Evolutionary conservation across 1,139 yeast species (phyloP), one percentile per base, ranked within the genome.

Genomic region (Yamadazyma diospyri): DNA sequence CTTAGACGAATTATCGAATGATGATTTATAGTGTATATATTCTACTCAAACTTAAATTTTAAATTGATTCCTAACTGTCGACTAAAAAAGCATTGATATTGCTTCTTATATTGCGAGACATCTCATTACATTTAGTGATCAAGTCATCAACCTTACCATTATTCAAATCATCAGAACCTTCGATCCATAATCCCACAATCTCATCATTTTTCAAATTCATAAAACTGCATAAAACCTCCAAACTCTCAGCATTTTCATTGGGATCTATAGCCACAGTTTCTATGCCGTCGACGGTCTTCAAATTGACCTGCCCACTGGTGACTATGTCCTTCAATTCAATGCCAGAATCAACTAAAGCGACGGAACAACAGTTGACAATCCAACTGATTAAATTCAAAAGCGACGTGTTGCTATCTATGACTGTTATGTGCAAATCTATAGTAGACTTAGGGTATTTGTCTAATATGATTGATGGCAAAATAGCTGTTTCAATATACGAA

Each of bases 361-460:
- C 55, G 6, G 85, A 73, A 2, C 83, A 68, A 33, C 83, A 75
- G 43, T 81, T 81, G 10, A 76, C 61, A 6, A 72, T 55, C 64
- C 76, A 69, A 29, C 55, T 57, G 25, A 61, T 53, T 33, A 69
- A 55, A 40, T 72, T 64, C 29, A 70, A 55, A 27, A 72, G 49
- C 9, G 48, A 42, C 10, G 61, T 42, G 27, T 71, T 69, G 12
- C 68, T 55, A 12, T 39, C 42, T 16, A 87, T 63, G 3, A 87
- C 64, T 27, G 83, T 76, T n/a, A 89, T 67, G 46, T 81, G 82
- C 16, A 92, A 69, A 50, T 82, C 94, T 35, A 92, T 85, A 16
- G 89, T 78, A 7, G 95, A 84, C 56, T 92, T 92, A 5, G 97
- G 97, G 53, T 89, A 89, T 40, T 80, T 77, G 12, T 76, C 76